Base-by-base conservation (phyloP, 2,329 filamentous ascomycete genomes). In the Colletotrichum incanum region DNA sequence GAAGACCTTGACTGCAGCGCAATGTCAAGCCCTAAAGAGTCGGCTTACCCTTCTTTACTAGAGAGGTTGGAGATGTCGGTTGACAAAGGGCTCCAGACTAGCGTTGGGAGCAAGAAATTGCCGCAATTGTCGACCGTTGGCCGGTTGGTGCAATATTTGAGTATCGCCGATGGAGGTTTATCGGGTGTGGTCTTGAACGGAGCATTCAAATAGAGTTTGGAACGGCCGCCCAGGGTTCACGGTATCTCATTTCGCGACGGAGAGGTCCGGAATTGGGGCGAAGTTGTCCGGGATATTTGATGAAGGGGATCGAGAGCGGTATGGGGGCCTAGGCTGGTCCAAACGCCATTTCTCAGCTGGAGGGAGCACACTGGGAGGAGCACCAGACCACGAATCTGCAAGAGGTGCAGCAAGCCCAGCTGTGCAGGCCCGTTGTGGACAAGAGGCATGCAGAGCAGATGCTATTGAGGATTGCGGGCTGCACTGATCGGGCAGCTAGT, bases 311-410 rank as follows among this genome's bases (percentile, higher is more conserved):
- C 28, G 50, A 63, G 43, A 39, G 52, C 56, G 45, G 54, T 23
- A 60, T 58, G 58, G 59, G 55, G 69, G 65, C 45, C 69, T 72
- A 60, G 69, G 54, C 69, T 39, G 65, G 66, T 49, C 69, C 37
- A 69, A 67, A 69, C 31, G 5, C 69, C 2, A 50, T 37, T 37
- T 45, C n/a, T 69, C 65, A 72, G 69, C 65, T 72, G 37, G 37
- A 37, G 31, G 54, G 50, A 39, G 43, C 39, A 39, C 59, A 55
- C 45, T 23, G 18, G 55, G 52, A 26, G 28, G 18, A 16, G 59
- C 58, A 63, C 37, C 34, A 11, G 65, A 64, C 39, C 20, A 31
- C 23, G 23, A 64, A 60, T 69, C 45, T 69, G 69, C 65, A 69
- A 69, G 50, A 71, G 18, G 31, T 72, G 65, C 65, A 65, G 65